A percentile compares a stretch with the other conserved stretches of the same genome.
phyloP scores from a whole-genome alignment of 192 early-diverging fungal species.

The Entophlyctis luteolus region DNA sequence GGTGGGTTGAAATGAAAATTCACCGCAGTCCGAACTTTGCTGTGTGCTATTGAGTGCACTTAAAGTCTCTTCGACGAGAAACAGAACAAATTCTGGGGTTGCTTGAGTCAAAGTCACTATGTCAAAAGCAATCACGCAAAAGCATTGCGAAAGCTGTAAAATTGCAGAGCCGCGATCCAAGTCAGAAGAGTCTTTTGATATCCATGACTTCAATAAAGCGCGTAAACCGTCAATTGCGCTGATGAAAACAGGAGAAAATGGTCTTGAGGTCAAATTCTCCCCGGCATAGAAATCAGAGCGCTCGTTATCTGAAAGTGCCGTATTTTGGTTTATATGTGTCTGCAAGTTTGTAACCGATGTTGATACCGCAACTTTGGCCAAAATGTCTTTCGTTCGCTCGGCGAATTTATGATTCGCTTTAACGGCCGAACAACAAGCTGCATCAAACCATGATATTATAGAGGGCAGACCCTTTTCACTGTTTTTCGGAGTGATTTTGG shows the following conservation, averaged over 20 bases:
- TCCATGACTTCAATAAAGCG: constrained; percentile 18
- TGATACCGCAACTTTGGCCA: too few species aligned
- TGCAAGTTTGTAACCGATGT: too few species aligned
- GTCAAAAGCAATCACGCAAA: constrained; percentile 19
- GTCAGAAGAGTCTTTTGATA: background rate
- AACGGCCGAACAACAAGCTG: constrained; percentile 55
- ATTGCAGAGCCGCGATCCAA: background rate
- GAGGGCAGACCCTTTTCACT: constrained; percentile 29
- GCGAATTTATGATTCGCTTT: constrained; percentile 60
- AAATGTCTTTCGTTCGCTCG: constrained; percentile 57
- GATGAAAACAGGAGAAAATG: constrained; percentile 37
- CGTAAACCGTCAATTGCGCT: constrained; percentile 32
- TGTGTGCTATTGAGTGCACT: too few species aligned
- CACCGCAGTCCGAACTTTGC: background rate
- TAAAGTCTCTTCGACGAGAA: background rate
- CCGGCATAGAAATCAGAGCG: too few species aligned
- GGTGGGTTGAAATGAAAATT: background rate
- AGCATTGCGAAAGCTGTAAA: constrained; percentile 12
- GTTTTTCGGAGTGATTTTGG: constrained; percentile 17
- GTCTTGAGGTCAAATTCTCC: too few species aligned
- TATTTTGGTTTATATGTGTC: too few species aligned
- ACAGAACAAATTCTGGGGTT: constrained; percentile 10
- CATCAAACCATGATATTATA: constrained; percentile 64
- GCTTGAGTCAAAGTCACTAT: constrained; percentile 25
- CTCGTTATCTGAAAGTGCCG: too few species aligned